phyloP scores from a whole-genome alignment of 768 basidiomycete species.

The Russula virescens region DNA sequence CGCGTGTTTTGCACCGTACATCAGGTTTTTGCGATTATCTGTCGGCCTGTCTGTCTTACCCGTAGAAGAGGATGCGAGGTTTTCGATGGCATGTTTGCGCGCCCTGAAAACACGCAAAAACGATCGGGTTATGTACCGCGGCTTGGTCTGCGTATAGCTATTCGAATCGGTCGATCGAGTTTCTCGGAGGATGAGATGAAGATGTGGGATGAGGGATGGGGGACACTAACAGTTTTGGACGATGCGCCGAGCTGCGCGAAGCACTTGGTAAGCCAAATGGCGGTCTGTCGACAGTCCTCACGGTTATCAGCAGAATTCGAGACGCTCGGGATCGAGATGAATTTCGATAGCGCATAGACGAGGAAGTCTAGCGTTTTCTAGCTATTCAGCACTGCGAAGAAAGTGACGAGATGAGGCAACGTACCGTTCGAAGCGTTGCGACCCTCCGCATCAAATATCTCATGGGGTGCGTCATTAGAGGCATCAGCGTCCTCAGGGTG shows the following conservation, averaged over 20 bases:
- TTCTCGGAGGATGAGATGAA: too few species aligned
- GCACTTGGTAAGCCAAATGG: slow-evolving; percentile 87
- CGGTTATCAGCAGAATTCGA: slow-evolving; percentile 59
- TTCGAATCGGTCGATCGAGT: too few species aligned
- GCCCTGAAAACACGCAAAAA: slow-evolving; percentile 82
- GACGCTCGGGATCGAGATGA: slow-evolving; percentile 84
- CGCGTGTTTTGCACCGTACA: background rate
- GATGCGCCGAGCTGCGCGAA: slow-evolving; percentile 84
- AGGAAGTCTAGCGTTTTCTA: slow-evolving; percentile 49
- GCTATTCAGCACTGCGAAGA: background rate
- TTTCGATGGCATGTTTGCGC: slow-evolving; percentile 49
- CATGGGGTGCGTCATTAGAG: slow-evolving; percentile 3
- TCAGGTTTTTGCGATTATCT: slow-evolving; percentile 11
- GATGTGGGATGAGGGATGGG: background rate
- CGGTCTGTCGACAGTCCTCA: slow-evolving; percentile 91
- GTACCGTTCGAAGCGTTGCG: slow-evolving; percentile 12
- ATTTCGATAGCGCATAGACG: slow-evolving; percentile 74
- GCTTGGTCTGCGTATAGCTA: slow-evolving; percentile 75
- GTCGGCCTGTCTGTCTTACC: slow-evolving; percentile 40
- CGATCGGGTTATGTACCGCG: slow-evolving; percentile 64
- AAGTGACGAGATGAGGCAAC: background rate
- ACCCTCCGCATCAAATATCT: slow-evolving; percentile 11
- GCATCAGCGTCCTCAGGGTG: slow-evolving; percentile 19
- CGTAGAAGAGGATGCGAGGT: slow-evolving; percentile 85
- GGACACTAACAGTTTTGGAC: slow-evolving; percentile 32